These are phyloP conservation scores for Cutaneotrichosporon sp. DNA, from an alignment of 1,284 basidiomycete species.

Conservation along the genomic window DNA sequence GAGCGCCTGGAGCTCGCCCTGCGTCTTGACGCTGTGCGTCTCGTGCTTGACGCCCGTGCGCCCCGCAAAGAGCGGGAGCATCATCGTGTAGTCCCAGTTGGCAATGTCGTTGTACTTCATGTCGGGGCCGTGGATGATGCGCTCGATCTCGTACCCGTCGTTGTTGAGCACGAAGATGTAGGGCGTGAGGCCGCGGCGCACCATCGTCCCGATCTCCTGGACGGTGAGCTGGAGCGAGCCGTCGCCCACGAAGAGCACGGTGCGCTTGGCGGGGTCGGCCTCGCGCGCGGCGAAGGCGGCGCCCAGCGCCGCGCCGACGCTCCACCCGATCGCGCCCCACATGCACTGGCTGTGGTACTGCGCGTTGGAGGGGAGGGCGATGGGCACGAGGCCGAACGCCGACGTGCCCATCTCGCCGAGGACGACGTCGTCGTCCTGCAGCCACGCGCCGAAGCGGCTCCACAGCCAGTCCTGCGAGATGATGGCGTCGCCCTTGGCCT, in stretches of 20 bases:
- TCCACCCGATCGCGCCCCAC: constrained; percentile 50
- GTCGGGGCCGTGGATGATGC: constrained; percentile 58
- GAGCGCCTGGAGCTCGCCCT: constrained; percentile 60
- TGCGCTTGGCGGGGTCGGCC: constrained; percentile 61
- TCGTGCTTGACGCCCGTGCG: constrained; percentile 28
- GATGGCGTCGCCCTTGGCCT: constrained; percentile 33
- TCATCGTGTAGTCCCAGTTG: constrained; percentile 52
- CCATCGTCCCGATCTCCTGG: constrained; percentile 59
- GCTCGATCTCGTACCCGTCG: constrained; percentile 85
- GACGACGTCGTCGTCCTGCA: constrained; percentile 61
- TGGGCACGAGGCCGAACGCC: constrained; percentile 73
- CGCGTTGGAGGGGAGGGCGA: constrained; percentile 62
- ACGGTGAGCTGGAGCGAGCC: constrained; percentile 57
- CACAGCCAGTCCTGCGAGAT: constrained; percentile 82
- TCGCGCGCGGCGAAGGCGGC: constrained; percentile 69
- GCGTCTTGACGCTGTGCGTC: constrained; percentile 46
- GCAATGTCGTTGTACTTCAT: constrained; percentile 56
- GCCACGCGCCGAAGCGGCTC: constrained; percentile 78
- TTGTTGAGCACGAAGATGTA: constrained; percentile 74
- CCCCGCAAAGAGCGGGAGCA: constrained; percentile 52
- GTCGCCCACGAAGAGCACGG: constrained; percentile 79
- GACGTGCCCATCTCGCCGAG: constrained; percentile 72
- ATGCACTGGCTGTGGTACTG: constrained; percentile 65
- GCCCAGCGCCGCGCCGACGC: constrained; percentile 60
- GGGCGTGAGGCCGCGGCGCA: constrained; percentile 53